These are phyloP conservation scores for Candida nitratophila DNA, from an alignment of 805 yeast species.

Conservation along the genomic window DNA sequence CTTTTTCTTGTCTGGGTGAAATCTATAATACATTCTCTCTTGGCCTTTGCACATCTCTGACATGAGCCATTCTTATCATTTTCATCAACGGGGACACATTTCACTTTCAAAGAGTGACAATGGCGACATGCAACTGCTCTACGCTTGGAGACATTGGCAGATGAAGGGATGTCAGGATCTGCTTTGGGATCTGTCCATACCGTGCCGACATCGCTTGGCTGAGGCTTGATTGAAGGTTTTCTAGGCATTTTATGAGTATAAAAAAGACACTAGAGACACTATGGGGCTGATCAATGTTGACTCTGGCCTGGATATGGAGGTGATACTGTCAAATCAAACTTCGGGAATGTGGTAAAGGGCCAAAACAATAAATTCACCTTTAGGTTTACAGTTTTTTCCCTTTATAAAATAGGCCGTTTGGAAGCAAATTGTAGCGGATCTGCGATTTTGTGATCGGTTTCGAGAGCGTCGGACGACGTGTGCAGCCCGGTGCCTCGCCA, in stretches of 20 bases:
- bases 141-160: conserved; percentile 16
- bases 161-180: not conserved
- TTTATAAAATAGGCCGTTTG: too few species aligned
- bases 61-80: conserved; percentile 60
- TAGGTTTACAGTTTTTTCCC: too few species aligned
- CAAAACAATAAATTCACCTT: too few species aligned
- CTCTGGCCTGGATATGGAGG: too few species aligned
- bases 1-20: conserved; percentile 48
- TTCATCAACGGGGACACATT: conserved; percentile 68
- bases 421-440: too few species aligned
- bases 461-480: too few species aligned
- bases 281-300: too few species aligned
- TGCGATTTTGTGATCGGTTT: too few species aligned
- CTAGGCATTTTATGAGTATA: not conserved
- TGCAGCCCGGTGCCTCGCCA: too few species aligned
- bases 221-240: not conserved
- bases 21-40: conserved; percentile 62
- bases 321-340: too few species aligned
- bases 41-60: conserved; percentile 60
- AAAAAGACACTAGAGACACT: too few species aligned
- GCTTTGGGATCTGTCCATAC: not conserved
- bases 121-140: conserved; percentile 56
- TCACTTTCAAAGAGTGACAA: conserved; percentile 81
- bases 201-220: not conserved
- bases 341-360: too few species aligned